A percentile compares a stretch with the other conserved stretches of the same genome.
phyloP scores from a whole-genome alignment of 805 yeast species.

The Wickerhamiella parazyma region DNA sequence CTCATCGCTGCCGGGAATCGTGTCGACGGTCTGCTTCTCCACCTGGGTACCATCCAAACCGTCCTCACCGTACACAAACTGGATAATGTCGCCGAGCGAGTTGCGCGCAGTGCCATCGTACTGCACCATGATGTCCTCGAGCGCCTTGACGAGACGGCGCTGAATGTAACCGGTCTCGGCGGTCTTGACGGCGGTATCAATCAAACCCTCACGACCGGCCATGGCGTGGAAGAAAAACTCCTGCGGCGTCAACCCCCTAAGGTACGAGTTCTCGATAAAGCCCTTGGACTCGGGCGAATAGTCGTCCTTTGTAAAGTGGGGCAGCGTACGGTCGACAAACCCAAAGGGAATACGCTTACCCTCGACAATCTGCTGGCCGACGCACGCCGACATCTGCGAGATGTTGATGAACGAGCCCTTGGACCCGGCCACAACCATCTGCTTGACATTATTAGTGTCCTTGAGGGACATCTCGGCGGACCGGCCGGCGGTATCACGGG shows the following conservation, averaged over 20 bases:
- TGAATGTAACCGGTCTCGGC: slow-evolving; percentile 98
- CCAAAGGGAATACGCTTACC: slow-evolving; percentile 99
- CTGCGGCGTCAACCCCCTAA: slow-evolving; percentile 96
- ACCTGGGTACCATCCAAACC: slow-evolving; percentile 98
- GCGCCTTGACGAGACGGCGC: slow-evolving; percentile 92
- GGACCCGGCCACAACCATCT: slow-evolving; percentile 98
- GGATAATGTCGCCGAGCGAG: slow-evolving; percentile 91
- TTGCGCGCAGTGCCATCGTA: slow-evolving; percentile 98
- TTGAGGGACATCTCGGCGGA: slow-evolving; percentile 94
- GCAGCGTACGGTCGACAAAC: slow-evolving; percentile 87
- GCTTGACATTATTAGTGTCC: slow-evolving; percentile 90
- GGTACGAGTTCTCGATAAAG: slow-evolving; percentile 90
- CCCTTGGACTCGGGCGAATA: slow-evolving; percentile 98
- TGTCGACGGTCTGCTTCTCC: slow-evolving; percentile 89
- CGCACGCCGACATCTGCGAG: slow-evolving; percentile 99
- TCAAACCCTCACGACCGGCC: slow-evolving; percentile 99
- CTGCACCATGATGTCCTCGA: slow-evolving; percentile 95
- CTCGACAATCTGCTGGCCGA: slow-evolving; percentile 98
- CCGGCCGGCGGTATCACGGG: slow-evolving; percentile 98
- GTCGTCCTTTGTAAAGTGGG: slow-evolving; percentile 97
- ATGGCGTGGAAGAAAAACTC: slow-evolving; percentile 98
- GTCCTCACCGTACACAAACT: slow-evolving; percentile 96
- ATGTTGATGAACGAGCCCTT: slow-evolving; percentile 98
- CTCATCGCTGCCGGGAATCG: slow-evolving; percentile 83
- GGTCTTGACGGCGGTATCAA: slow-evolving; percentile 98